Evolutionary conservation across 257 asterid species (phyloP), one percentile per base, ranked within the genome.

Genomic region (Coffea eugenioides): DNA sequence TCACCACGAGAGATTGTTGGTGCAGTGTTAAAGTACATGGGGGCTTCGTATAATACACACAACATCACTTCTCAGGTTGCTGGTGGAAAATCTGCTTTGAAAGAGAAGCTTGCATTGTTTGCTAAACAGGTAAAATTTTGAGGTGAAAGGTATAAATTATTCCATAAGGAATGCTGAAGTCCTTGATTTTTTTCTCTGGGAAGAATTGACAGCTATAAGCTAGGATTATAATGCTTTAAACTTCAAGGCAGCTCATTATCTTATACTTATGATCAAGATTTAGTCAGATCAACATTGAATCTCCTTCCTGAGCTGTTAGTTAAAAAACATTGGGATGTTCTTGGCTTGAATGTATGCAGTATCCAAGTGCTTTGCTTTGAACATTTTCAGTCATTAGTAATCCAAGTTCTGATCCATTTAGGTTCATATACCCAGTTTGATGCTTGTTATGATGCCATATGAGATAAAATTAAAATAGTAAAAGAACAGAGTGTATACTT

Each of bases 1-100:
- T 92, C 97, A 73, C 90, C 98, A 14, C 85, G 98, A 82, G 99
- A 93, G 88, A 89, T 95, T 77, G 84, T 95, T 67, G 99, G 99
- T 75, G 92, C 94, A 36, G 97, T 92, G 66, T 81, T 95, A 86
- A 95, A 92, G 87, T 79, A 72, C 80, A 91, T 95, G 99, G 98
- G 99, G 76, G 92, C 93, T 69, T 93, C 99, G 41, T 95, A 95
- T 73, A 95, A 95, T 86, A 90, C 96, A 48, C 84, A 87, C 41
- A 76, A 92, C 87, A 80, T 95, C 69, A 90, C 87, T 82, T 84
- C 93, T 68, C 89, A 93, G 80, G 94, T 95, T 46, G 78, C 73
- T 77, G 99, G 99, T 41, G 99, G 99, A 77, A 91, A 84, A 84
- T 76, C 79, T 61, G 97, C 96, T 1, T 92, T 92, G 84, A 90